Percentiles rank a stretch among this genome's conserved stretches.
Conservation (phyloP, 2,329 filamentous ascomycete species). For the Aspergillus intermedius region DNA sequence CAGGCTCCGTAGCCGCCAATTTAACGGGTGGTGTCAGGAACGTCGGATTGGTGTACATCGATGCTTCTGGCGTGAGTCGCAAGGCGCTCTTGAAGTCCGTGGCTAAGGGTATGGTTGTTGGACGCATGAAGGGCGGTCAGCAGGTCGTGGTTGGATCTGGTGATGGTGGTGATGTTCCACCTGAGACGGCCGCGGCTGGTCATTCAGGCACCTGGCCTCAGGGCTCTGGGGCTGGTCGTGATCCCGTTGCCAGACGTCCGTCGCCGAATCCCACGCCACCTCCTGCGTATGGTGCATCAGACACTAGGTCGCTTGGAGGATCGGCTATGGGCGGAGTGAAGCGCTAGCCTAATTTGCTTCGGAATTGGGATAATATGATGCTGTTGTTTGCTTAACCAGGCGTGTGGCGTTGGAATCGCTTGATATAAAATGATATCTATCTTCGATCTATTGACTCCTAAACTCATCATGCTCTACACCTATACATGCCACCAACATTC, state of each 20-base stretch:
- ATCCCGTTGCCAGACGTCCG: conserved; percentile 21
- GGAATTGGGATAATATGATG: not conserved
- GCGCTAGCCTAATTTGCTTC: conserved; percentile 12
- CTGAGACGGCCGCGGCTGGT: conserved; percentile 4
- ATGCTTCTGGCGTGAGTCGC: conserved; percentile 85
- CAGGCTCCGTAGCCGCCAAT: conserved; percentile 66
- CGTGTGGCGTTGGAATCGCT: no score
- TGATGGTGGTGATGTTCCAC: conserved; percentile 37
- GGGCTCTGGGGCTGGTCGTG: conserved; percentile 9
- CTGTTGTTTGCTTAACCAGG: no score
- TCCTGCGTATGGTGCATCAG: conserved; percentile 34
- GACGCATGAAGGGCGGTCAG: conserved; percentile 43
- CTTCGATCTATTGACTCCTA: no score
- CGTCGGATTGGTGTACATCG: conserved; percentile 93
- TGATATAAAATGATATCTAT: no score
- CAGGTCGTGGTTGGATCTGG: conserved; percentile 43
- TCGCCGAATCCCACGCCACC: conserved; percentile 34
- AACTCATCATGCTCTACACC: no score
- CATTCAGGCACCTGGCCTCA: conserved; percentile 3
- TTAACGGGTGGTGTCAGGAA: conserved; percentile 88
- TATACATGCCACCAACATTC: no score
- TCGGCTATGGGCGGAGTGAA: conserved; percentile 27
- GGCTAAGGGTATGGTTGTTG: conserved; percentile 78
- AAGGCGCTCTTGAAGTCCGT: conserved; percentile 89
- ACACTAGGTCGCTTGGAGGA: conserved; percentile 28